phyloP scores from a whole-genome alignment of 805 yeast species.

The Ogataea thermomethanolica region DNA sequence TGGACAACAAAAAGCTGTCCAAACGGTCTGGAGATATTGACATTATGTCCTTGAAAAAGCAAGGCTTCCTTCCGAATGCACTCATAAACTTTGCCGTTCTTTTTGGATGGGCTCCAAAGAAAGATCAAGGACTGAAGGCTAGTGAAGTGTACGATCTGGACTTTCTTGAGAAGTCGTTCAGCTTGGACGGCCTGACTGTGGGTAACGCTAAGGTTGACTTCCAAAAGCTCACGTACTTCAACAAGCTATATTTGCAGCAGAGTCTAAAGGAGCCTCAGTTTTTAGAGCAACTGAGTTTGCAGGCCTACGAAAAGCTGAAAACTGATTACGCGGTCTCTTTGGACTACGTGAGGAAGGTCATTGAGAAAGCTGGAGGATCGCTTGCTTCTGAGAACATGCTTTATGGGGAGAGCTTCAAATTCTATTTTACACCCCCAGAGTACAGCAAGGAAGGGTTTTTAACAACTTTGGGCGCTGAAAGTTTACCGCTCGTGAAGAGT shows the following conservation, averaged over 20 bases:
- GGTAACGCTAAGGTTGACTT: constrained; percentile 93
- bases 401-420: constrained; percentile 39
- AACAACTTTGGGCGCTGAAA: constrained; percentile 4
- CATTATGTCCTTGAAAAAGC: constrained; percentile 51
- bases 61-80: constrained; percentile 83
- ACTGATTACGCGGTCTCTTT: constrained; percentile 18
- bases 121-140: constrained; percentile 44
- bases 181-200: constrained; percentile 72
- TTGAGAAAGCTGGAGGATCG: constrained; percentile 45
- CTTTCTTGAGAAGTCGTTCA: constrained; percentile 54
- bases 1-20: constrained; percentile 71
- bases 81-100: constrained; percentile 81
- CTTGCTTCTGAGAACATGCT: constrained; percentile 56
- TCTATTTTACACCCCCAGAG: constrained; percentile 41
- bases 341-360: constrained; percentile 37
- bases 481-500: constrained; percentile 8
- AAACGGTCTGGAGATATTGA: constrained; percentile 84
- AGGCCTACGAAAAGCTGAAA: constrained; percentile 24
- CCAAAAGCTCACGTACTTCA: constrained; percentile 70
- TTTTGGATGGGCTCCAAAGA: constrained; percentile 92
- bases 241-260: constrained; percentile 59
- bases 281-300: constrained; percentile 37
- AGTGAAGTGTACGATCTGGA: constrained; percentile 51
- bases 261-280: constrained; percentile 38
- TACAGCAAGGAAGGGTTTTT: constrained; percentile 24